Percentiles rank a stretch among this genome's conserved stretches.
Conservation (phyloP, 2,329 filamentous ascomycete species). For the Pseudohalonectria lignicola region DNA sequence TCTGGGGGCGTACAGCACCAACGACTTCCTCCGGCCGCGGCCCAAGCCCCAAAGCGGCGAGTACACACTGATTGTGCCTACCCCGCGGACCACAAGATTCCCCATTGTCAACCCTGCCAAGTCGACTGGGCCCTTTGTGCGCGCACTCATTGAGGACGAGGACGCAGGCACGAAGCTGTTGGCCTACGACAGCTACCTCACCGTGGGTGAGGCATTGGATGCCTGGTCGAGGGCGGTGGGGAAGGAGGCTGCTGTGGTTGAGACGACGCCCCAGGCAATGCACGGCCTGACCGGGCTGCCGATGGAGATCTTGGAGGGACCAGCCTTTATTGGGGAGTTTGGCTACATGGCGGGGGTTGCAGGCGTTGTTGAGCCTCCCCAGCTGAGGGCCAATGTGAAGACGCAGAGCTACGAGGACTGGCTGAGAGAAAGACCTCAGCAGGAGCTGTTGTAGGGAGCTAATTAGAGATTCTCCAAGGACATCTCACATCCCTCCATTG, state of each 20-base stretch:
- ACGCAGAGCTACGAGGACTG: constrained; percentile 19
- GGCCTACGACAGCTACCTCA: constrained; percentile 29
- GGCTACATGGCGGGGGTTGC: constrained; percentile 28
- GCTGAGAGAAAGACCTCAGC: constrained; percentile 9
- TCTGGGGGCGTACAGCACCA: constrained; percentile 18
- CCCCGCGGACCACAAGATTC: constrained; percentile 12
- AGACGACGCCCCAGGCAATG: constrained; percentile 20
- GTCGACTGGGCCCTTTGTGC: constrained; percentile 32
- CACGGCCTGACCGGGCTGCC: constrained; percentile 19
- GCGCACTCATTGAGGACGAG: constrained; percentile 28
- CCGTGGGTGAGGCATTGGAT: constrained; percentile 18
- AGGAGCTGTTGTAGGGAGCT: background rate
- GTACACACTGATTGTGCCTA: constrained; percentile 20
- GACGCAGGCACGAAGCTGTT: constrained; percentile 26
- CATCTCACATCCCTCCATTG: too few relatives aligned
- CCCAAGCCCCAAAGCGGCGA: constrained; percentile 17
- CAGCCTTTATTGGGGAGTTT: constrained; percentile 23
- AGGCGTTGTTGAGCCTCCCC: constrained; percentile 22
- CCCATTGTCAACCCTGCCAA: constrained; percentile 26
- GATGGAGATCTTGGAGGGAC: constrained; percentile 24
- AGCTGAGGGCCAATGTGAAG: constrained; percentile 22
- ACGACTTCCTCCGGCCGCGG: constrained; percentile 17
- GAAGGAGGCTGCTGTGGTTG: constrained; percentile 18
- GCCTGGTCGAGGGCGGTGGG: constrained; percentile 24
- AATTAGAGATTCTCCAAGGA: too few relatives aligned